phyloP scores from a whole-genome alignment of 495 filamentous ascomycete genomes.

The Penicillium atrosanguineum region DNA sequence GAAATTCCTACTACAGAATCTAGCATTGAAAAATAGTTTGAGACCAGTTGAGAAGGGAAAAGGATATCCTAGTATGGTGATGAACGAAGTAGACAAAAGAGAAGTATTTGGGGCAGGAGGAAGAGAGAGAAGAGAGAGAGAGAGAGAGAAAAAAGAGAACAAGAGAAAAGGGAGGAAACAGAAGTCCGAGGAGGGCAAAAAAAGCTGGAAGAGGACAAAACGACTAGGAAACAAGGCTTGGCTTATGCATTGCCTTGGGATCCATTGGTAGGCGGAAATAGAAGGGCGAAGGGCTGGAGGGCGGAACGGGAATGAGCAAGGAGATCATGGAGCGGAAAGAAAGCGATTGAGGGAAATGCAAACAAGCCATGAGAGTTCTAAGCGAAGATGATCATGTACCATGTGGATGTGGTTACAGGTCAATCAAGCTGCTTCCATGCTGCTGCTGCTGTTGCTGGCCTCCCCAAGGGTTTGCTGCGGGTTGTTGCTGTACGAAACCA shows the following conservation, averaged over 20 bases:
- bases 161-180: background rate
- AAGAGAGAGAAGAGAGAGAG: background rate
- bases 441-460: conserved; percentile 60
- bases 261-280: conserved; percentile 1
- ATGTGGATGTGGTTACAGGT: conserved; percentile 56
- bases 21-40: conserved; percentile 6
- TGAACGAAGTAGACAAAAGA: conserved; percentile 20
- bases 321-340: background rate
- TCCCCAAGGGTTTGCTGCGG: conserved; percentile 72
- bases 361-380: background rate
- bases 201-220: background rate
- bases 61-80: conserved; percentile 34
- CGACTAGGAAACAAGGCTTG: background rate
- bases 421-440: conserved; percentile 80
- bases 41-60: conserved; percentile 22
- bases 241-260: conserved; percentile 13
- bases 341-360: background rate
- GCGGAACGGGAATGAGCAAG: background rate
- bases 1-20: conserved; percentile 4
- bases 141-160: background rate
- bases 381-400: background rate
- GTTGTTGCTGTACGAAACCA: conserved; percentile 56
- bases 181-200: background rate
- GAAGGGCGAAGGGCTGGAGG: background rate
- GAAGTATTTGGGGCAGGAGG: conserved; percentile 6